A percentile compares a stretch with the other conserved stretches of the same genome.
These are phyloP conservation scores for Suillus weaverae DNA, from an alignment of 768 basidiomycete species.

Conservation along the genomic window DNA sequence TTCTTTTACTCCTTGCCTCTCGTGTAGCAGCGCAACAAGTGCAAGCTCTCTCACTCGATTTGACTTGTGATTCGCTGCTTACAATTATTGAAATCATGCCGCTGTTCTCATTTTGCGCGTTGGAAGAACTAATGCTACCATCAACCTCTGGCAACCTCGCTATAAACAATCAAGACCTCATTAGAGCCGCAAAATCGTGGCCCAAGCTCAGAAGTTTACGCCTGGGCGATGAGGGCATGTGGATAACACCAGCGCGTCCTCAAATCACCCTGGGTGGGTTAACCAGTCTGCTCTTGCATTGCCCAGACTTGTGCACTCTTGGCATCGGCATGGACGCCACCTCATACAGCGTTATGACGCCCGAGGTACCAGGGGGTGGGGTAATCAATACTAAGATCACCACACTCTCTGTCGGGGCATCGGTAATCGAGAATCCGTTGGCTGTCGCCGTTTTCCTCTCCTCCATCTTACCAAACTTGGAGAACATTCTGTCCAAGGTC, in stretches of 20 bases:
- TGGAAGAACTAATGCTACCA: not conserved
- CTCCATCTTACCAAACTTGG: not conserved
- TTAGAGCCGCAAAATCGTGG: not conserved
- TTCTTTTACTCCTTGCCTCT: not conserved
- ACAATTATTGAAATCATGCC: not conserved
- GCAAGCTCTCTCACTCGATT: not conserved
- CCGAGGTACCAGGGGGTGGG: slow-evolving; percentile 1
- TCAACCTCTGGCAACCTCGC: not conserved
- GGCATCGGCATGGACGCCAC: not conserved
- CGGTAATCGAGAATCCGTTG: not conserved
- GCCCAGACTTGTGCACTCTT: not conserved
- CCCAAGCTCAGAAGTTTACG: not conserved
- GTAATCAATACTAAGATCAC: slow-evolving; percentile 1
- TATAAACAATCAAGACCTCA: not conserved
- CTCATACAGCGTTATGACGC: not conserved
- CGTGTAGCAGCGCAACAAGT: not conserved
- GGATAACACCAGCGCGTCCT: not conserved
- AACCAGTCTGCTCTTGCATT: not conserved
- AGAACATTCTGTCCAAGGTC: not conserved
- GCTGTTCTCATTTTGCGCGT: not conserved
- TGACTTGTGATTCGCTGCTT: not conserved
- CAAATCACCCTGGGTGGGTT: not conserved
- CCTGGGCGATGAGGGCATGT: not conserved
- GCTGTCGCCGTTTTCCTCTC: not conserved
- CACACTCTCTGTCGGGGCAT: not conserved